A percentile compares a stretch with the other conserved stretches of the same genome.
phyloP scores from a whole-genome alignment of 1,284 basidiomycete genomes.

The Trametes polyzona region DNA sequence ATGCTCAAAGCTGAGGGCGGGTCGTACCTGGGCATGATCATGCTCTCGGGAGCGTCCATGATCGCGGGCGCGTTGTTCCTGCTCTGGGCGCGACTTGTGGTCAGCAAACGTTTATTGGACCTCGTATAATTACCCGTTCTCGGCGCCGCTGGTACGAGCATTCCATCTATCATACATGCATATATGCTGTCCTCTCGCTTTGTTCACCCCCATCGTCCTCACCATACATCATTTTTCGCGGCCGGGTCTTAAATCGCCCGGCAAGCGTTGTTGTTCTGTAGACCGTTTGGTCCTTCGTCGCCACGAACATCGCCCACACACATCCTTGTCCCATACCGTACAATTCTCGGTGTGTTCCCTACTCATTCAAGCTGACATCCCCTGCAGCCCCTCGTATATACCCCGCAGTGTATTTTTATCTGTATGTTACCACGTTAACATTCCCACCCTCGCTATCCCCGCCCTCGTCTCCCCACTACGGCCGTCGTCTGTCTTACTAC shows the following conservation, averaged over 20 bases:
- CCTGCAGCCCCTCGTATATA: slow-evolving; percentile 9
- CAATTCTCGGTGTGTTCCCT: neutral
- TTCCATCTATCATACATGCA: neutral
- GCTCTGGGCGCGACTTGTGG: slow-evolving; percentile 48
- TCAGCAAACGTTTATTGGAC: slow-evolving; percentile 46
- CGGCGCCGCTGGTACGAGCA: neutral
- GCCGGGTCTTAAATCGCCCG: neutral
- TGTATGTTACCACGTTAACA: neutral
- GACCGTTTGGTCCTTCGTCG: neutral
- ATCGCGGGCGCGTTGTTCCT: slow-evolving; percentile 59
- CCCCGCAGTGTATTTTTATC: slow-evolving; percentile 10
- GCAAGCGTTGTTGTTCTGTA: too few relatives aligned
- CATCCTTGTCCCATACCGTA: neutral
- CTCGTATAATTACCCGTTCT: slow-evolving; percentile 34
- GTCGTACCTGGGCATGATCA: slow-evolving; percentile 54
- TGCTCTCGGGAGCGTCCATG: slow-evolving; percentile 61
- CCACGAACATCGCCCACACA: neutral
- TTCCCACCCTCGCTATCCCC: neutral
- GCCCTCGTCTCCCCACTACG: neutral
- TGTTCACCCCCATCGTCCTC: neutral
- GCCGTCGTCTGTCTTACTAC: too few relatives aligned
- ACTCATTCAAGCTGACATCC: neutral
- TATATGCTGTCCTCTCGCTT: neutral
- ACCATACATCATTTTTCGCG: neutral
- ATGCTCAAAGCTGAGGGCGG: slow-evolving; percentile 50